These are phyloP conservation scores for Apophysomyces variabilis DNA, from an alignment of 371 early-diverging fungal genomes.

Conservation along the genomic window DNA sequence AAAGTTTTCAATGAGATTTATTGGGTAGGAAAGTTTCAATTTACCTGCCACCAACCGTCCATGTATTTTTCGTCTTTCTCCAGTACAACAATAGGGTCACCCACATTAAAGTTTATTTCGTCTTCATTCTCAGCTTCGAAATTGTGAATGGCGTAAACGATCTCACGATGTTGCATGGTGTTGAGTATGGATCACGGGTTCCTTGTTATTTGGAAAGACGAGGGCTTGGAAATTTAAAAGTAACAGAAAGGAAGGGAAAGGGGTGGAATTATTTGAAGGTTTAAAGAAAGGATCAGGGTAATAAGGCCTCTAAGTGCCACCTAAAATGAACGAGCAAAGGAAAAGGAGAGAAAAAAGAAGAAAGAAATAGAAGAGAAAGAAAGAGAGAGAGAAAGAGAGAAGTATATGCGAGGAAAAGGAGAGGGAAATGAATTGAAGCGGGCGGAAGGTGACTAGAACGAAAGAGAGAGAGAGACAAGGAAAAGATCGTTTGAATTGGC, in stretches of 20 bases:
- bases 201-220: no score
- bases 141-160: constrained; percentile 67
- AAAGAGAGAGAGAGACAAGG: constrained; percentile 1
- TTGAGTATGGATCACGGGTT: not conserved
- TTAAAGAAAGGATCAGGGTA: constrained; percentile 8
- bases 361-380: not conserved
- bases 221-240: not conserved
- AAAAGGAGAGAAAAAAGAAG: not conserved
- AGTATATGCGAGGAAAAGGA: not conserved
- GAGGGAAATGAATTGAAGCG: constrained; percentile 1
- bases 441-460: not conserved
- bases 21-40: constrained; percentile 1
- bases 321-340: not conserved
- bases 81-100: constrained; percentile 75
- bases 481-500: no score
- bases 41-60: constrained; percentile 91
- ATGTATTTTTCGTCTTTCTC: constrained; percentile 79
- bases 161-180: not conserved
- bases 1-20: constrained; percentile 1
- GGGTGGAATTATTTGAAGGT: not conserved
- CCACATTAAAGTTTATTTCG: constrained; percentile 72
- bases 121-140: constrained; percentile 78
- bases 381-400: constrained; percentile 9
- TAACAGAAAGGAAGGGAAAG: constrained; percentile 14
- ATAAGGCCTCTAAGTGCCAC: no score